Conservation (phyloP, 306 rosid genomes). For the Sindora glabra region DNA sequence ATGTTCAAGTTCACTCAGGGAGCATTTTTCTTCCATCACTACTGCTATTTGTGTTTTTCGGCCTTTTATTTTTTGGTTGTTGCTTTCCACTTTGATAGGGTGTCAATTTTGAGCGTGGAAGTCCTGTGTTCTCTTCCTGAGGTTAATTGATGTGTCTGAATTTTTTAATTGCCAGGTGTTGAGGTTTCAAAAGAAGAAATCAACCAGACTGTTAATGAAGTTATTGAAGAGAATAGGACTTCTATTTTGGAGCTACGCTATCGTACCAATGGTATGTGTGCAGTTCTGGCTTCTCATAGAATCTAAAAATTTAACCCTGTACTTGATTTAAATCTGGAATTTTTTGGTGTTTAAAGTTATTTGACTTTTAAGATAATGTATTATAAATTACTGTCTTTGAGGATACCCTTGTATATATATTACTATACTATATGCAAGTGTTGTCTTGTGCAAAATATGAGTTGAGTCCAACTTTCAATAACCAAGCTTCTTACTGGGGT, state of each 20-base stretch:
- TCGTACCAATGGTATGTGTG: conserved; percentile 53
- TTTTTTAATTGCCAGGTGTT: conserved; percentile 42
- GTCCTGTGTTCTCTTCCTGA: background rate
- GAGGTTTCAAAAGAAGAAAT: conserved; percentile 81
- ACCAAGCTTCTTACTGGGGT: background rate
- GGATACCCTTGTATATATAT: too few species aligned
- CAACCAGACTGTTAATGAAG: conserved; percentile 45
- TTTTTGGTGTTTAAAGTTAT: too few species aligned
- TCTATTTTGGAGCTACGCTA: conserved; percentile 69
- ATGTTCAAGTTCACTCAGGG: background rate
- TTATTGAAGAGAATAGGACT: conserved; percentile 64
- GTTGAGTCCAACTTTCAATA: background rate
- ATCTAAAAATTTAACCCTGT: conserved; percentile 1
- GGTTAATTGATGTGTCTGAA: conserved; percentile 1
- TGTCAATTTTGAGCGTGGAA: background rate
- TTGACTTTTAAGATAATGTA: too few species aligned
- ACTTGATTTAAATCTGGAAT: background rate
- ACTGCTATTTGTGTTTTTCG: conserved; percentile 3
- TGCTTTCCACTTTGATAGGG: conserved; percentile 5
- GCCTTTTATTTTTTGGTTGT: too few species aligned
- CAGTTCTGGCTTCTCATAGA: background rate
- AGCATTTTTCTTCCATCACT: background rate
- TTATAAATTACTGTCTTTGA: too few species aligned
- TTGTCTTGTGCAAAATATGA: background rate
- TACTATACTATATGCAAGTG: too few species aligned